phyloP scores from a whole-genome alignment of 495 filamentous ascomycete species.

The Parmelia sp. region DNA sequence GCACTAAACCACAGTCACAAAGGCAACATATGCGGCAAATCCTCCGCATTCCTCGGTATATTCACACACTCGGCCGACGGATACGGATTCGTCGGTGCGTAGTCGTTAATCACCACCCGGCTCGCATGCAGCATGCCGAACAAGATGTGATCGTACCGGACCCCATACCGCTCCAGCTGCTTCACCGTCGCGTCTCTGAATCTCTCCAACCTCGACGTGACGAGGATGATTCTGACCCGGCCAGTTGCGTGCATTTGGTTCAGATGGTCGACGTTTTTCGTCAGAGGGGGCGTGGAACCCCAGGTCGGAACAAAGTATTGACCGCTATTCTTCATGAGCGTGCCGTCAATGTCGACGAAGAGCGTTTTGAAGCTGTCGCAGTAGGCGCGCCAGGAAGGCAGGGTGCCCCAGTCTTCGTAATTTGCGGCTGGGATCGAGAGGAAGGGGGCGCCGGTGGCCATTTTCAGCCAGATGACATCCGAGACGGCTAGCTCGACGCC shows the following conservation, averaged over 20 bases:
- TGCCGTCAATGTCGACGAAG: constrained; percentile 7
- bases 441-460: constrained; percentile 4
- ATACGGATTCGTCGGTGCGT: not conserved
- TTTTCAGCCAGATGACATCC: constrained; percentile 2
- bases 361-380: constrained; percentile 6
- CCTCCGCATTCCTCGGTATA: constrained; percentile 5
- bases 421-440: constrained; percentile 3
- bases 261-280: not conserved
- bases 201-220: not conserved
- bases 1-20: not conserved
- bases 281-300: constrained; percentile 3
- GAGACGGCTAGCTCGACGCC: constrained; percentile 3
- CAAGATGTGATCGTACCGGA: not conserved
- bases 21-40: constrained; percentile 5
- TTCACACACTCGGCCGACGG: constrained; percentile 1
- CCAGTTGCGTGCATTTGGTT: not conserved
- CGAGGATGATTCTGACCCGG: not conserved
- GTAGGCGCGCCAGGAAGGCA: constrained; percentile 2
- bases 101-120: not conserved
- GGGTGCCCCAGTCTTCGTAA: constrained; percentile 3
- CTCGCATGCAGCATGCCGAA: constrained; percentile 5
- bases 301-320: not conserved
- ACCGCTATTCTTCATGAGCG: constrained; percentile 5
- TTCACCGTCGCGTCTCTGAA: not conserved
- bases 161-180: not conserved